Percentiles rank a stretch among this genome's conserved stretches.
Evolutionary conservation across 768 basidiomycete genomes (phyloP).

Genomic region (Rhizopogon sp.): DNA sequence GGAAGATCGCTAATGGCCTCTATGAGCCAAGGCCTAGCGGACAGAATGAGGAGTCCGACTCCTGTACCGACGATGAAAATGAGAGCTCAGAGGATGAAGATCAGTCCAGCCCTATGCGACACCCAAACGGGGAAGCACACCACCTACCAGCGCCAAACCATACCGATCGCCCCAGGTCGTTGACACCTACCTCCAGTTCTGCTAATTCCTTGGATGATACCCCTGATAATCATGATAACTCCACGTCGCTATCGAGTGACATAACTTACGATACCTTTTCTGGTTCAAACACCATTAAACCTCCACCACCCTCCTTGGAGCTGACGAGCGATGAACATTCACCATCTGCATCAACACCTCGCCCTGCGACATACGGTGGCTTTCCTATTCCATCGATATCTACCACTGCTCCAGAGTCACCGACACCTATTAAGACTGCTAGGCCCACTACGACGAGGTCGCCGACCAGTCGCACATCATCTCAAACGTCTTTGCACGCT

Average conservation of each 20-base stretch:
- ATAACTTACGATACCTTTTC: constrained; percentile 17
- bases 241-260: constrained; percentile 8
- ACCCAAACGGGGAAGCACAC: not conserved
- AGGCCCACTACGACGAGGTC: constrained; percentile 10
- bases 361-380: constrained; percentile 30
- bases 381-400: constrained; percentile 52
- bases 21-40: constrained; percentile 30
- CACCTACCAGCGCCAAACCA: not conserved
- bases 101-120: not conserved
- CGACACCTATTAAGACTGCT: constrained; percentile 18
- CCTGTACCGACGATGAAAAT: constrained; percentile 30
- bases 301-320: constrained; percentile 23
- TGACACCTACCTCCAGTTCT: constrained; percentile 23
- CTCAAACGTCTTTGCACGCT: constrained; percentile 24
- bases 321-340: constrained; percentile 17
- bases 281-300: constrained; percentile 17
- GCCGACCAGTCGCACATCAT: constrained; percentile 7
- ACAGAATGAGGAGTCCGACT: constrained; percentile 20
- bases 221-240: constrained; percentile 21
- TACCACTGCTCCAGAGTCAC: constrained; percentile 42
- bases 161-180: not conserved
- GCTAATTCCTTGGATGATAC: constrained; percentile 34
- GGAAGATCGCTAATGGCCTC: constrained; percentile 81
- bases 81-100: not conserved
- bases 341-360: constrained; percentile 13